Base-by-base conservation (phyloP, 352 stramenopile genomes). In the Pseudoperonospora humuli region DNA sequence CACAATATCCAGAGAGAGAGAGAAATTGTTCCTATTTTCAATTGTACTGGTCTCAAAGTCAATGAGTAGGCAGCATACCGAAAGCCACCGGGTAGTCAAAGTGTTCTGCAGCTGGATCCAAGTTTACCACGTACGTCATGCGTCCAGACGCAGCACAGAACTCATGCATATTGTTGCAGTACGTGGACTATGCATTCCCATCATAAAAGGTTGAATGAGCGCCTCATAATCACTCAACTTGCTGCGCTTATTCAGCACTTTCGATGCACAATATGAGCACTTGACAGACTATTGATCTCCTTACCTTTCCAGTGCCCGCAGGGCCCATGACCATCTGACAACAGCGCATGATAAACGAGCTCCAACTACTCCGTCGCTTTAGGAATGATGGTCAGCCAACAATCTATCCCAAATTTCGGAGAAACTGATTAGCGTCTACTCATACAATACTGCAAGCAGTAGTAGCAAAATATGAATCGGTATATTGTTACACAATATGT, bases 101-200 rank as follows among this genome's bases (percentile, higher is more conserved):
- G 54, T 89, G 65, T 34, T 96, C 84, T 14, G 90, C 88, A 3
- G 95, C 96, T 17, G 95, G 95, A 71, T 99, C 96, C 50, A 99
- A 60, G 72, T 99, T 99, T 31, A 99, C 87, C 15, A 98, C 89
- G 49, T 93, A 96, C 53, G 78, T 95, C 82, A 86, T 84, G 39
- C 84, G 77, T 1, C 82, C 71, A 23, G 67, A 88, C 7, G 81
- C 81, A 11, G 75, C 77, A 43, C 79, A 94, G 45, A 95, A 92
- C 64, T 96, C 83, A 58, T 96, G 84, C 70, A 96, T 95, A 48
- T 91, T 90, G 52, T 88, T 93, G 73, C 87, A 96, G 59, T 96
- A 96, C 26, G 87, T 95, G 10, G 83, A 95, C 84, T 95, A 53
- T 23, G 5, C 26, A 39, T 32, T 13, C 7, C 32, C 26, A 58